Percentiles rank a stretch among this genome's conserved stretches.
These are phyloP conservation scores for Saccharomyces hybrid DNA, from an alignment of 1,139 yeast genomes.

Conservation along the genomic window DNA sequence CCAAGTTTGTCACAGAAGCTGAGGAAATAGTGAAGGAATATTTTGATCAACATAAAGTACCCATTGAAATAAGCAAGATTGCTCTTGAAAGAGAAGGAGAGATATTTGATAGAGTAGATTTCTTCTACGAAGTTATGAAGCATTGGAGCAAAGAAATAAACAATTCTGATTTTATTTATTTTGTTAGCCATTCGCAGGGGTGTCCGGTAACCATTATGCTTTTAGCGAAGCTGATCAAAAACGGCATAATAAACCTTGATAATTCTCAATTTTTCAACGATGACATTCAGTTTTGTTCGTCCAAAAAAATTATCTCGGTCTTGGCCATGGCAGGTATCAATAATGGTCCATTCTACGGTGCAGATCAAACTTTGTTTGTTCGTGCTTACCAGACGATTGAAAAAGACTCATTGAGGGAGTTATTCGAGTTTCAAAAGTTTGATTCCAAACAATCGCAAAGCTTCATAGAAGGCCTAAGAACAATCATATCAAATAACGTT, in stretches of 20 bases:
- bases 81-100: slow-evolving; percentile 93
- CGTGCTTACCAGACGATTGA: slow-evolving; percentile 88
- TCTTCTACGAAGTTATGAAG: slow-evolving; percentile 61
- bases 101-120: slow-evolving; percentile 76
- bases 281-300: slow-evolving; percentile 26
- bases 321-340: slow-evolving; percentile 95
- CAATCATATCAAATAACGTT: slow-evolving; percentile 60
- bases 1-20: slow-evolving; percentile 80
- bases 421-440: slow-evolving; percentile 79
- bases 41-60: slow-evolving; percentile 48
- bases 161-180: slow-evolving; percentile 74
- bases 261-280: slow-evolving; percentile 16
- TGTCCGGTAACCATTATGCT: slow-evolving; percentile 83
- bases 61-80: slow-evolving; percentile 71
- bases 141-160: slow-evolving; percentile 66
- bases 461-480: slow-evolving; percentile 59
- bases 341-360: slow-evolving; percentile 88
- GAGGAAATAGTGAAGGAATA: slow-evolving; percentile 69
- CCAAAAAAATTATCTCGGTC: slow-evolving; percentile 54
- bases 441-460: slow-evolving; percentile 64
- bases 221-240: slow-evolving; percentile 60
- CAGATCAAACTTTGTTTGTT: slow-evolving; percentile 74
- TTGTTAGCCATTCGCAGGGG: slow-evolving; percentile 95
- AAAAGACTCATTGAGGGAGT: slow-evolving; percentile 73
- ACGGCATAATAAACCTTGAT: slow-evolving; percentile 48